Evolutionary conservation across 2,329 filamentous ascomycete species (phyloP).

Genomic region (Verticillium longisporum): DNA sequence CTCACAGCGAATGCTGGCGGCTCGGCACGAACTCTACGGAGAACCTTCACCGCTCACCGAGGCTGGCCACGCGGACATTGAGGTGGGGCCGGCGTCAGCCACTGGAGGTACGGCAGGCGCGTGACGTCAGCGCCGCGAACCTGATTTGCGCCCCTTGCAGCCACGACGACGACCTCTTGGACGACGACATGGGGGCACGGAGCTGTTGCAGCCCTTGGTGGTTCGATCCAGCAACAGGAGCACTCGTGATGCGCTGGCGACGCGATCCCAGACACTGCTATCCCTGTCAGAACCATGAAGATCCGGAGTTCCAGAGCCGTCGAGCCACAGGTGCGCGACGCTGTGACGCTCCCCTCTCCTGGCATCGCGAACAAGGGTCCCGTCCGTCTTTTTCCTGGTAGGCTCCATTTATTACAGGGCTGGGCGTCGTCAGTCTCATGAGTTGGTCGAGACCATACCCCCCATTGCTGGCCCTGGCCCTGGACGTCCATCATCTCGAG

Average conservation of each 20-base stretch:
- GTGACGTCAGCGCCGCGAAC: slow-evolving; percentile 2
- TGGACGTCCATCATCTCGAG: no score
- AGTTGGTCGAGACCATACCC: not conserved
- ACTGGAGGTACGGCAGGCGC: not conserved
- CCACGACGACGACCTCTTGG: slow-evolving; percentile 2
- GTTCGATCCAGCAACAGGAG: not conserved
- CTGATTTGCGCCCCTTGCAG: not conserved
- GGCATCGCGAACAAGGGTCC: no score
- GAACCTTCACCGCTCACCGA: not conserved
- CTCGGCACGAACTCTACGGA: no score
- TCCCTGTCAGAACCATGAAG: not conserved
- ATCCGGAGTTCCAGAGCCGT: not conserved
- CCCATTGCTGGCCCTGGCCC: not conserved
- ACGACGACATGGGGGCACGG: slow-evolving; percentile 8
- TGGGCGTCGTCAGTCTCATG: slow-evolving; percentile 2
- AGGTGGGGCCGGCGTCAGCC: not conserved
- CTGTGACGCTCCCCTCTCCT: not conserved
- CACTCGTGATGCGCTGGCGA: slow-evolving; percentile 7
- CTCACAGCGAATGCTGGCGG: no score
- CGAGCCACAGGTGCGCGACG: not conserved
- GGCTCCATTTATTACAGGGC: not conserved
- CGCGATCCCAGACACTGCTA: not conserved
- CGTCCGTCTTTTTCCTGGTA: no score
- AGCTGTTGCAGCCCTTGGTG: no score
- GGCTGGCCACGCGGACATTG: not conserved